Percentiles rank a stretch among this genome's conserved stretches.
These are phyloP conservation scores for Raffaelea deltoideospora DNA, from an alignment of 2,329 filamentous ascomycete genomes.

Conservation along the genomic window DNA sequence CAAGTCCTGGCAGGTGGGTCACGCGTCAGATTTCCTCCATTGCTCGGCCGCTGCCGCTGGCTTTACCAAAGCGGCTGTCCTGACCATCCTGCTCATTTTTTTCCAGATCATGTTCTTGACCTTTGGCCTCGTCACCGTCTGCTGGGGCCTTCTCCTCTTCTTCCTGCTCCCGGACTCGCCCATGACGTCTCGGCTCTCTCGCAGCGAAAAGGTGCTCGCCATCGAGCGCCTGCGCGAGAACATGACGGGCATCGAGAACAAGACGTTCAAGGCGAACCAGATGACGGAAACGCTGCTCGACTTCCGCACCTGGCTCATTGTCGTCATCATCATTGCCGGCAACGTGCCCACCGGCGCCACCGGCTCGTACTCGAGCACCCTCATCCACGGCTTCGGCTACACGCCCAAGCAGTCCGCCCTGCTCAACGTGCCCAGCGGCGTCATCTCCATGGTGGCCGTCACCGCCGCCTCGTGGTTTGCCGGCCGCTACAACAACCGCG, in stretches of 20 bases:
- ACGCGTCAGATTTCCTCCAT: no score
- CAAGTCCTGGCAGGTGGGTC: no score
- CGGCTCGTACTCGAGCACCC: constrained; percentile 59
- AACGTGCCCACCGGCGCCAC: constrained; percentile 60
- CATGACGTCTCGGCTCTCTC: constrained; percentile 53
- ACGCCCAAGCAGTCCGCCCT: constrained; percentile 52
- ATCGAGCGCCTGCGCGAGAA: constrained; percentile 44
- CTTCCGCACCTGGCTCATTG: constrained; percentile 52
- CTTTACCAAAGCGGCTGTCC: no score
- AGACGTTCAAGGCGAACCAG: constrained; percentile 29
- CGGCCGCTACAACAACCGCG: no score
- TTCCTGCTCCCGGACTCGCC: constrained; percentile 53
- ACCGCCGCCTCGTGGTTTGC: no score
- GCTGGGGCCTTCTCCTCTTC: constrained; percentile 50
- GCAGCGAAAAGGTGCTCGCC: constrained; percentile 50
- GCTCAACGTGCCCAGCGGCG: constrained; percentile 59
- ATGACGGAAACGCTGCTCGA: constrained; percentile 40
- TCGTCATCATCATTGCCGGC: constrained; percentile 52
- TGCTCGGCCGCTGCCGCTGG: no score
- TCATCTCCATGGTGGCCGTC: no score
- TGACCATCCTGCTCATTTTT: constrained; percentile 37
- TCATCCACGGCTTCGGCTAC: constrained; percentile 57
- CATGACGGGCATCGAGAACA: constrained; percentile 47
- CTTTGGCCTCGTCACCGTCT: constrained; percentile 46
- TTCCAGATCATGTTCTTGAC: constrained; percentile 57